Evolutionary conservation across 768 basidiomycete genomes (phyloP), one percentile per base, ranked within the genome.

Genomic region (Kwoniella botswanensis): DNA sequence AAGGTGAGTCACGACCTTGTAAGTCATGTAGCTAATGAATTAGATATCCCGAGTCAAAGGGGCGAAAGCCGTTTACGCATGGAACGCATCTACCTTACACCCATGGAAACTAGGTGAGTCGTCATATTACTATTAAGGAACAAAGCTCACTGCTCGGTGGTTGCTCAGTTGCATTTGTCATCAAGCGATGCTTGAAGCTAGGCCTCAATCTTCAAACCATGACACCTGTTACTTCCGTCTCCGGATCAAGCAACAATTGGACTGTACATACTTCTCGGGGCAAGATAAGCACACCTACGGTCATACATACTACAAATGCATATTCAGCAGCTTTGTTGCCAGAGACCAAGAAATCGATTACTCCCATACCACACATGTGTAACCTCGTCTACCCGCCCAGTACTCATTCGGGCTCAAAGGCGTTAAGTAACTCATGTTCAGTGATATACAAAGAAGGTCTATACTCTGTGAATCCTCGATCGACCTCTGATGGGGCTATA

Each of bases 221-320:
- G 22, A 72, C 77, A 22, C 74, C 77, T 4, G 73, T 76, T 9
- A 50, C 85, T 90, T 42, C 65, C 75, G 29, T 68, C 54, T 50
- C 24, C 63, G 41, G 43, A 63, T 71, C 41, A 5, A 60, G 54
- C 29, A 54, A 55, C 24, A 59, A 66, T 2, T 92, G 90, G 90
- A 78, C 78, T 0, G 80, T 92, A 17, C 74, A 80, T 3, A 94
- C 93, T 0, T 86, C 89, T 0, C 87, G 92, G 18, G 93, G 94
- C 1, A 72, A 76, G 1, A 81, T 93, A 26, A 52, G 79, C 3
- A 89, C 91, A 73, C 82, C 86, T 18, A 88, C 89, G 67, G 87
- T 96, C 53, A 85, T 97, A 5, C 93, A 95, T 78, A 92, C 92
- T 0, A 94, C 93, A 10, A 97, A 97, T 76, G 94, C 86, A 0